Evolutionary conservation across 306 rosid genomes (phyloP), one percentile per base, ranked within the genome.

Genomic region (Casuarina equisetifolia): DNA sequence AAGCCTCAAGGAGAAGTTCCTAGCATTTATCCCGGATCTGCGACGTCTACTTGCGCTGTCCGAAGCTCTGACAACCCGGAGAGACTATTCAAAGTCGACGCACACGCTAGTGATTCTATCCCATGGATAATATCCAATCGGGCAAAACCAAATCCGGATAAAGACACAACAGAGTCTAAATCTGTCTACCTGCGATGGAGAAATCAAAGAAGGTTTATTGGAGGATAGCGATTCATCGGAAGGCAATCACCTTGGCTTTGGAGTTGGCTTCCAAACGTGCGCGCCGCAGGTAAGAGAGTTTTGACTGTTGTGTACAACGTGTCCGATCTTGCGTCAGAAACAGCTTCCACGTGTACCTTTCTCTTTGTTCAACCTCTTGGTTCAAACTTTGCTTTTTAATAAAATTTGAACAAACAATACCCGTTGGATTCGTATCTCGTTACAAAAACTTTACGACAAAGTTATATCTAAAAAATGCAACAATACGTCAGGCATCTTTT

Each of bases 21-120:
- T 53, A 40, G 80, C 84, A 80, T 73, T 85, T 61, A 75, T 71
- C 85, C 74, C 82, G 83, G 89, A 88, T 88, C 92, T 82, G 68
- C 64, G 71, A 25, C 74, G 77, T 66, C 74, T n/a, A 78, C 80
- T 73, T 52, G 58, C 73, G 73, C 42, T 70, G 32, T 72, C 6
- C 75, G 5, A 44, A 49, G 43, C 69, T 36, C 54, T 17, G 66
- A 39, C 54, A 39, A 25, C 54, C 69, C 35, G 10, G 80, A 70
- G 74, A 7, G 35, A 58, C 48, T 74, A 83, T 73, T 73, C 82
- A 73, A 69, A 12, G 19, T 32, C 5, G 12, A 40, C 42, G 7
- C 16, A 3, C 40, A 13, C 3, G 1, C 1, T 4, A 38, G 35
- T 3, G 42, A 8, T 10, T 17, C 4, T 62, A 66, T 66, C 36